phyloP scores from a whole-genome alignment of 2,329 filamentous ascomycete genomes.

The Leptographium procerum region DNA sequence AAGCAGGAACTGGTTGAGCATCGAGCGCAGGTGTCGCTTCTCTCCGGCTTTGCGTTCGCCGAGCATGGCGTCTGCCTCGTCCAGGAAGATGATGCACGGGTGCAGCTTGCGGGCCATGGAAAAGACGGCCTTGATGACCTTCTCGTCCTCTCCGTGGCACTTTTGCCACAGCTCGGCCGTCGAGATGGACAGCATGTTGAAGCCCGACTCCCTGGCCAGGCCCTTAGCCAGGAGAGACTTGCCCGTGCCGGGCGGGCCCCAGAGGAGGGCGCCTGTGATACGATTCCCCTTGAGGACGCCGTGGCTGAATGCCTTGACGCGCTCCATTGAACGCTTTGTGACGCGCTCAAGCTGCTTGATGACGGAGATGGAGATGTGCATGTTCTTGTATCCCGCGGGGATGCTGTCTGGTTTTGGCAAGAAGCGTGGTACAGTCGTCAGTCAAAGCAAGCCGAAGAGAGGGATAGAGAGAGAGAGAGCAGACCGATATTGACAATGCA shows the following conservation, averaged over 20 bases:
- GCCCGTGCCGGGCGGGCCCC: conserved; percentile 92
- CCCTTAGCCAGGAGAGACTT: conserved; percentile 96
- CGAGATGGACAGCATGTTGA: conserved; percentile 97
- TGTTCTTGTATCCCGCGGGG: not conserved
- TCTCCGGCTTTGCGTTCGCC: conserved; percentile 64
- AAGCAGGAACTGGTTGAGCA: conserved; percentile 90
- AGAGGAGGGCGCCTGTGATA: too few relatives aligned
- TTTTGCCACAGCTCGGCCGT: conserved; percentile 95
- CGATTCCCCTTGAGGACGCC: too few relatives aligned
- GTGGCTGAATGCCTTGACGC: too few relatives aligned
- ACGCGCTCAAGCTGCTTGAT: too few relatives aligned
- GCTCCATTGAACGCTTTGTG: conserved; percentile 19
- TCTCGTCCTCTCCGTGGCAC: conserved; percentile 92
- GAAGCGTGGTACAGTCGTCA: not conserved
- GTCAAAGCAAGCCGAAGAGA: too few relatives aligned
- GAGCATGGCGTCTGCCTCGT: conserved; percentile 82
- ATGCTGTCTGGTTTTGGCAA: not conserved
- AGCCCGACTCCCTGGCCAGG: conserved; percentile 87
- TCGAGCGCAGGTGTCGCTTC: conserved; percentile 71
- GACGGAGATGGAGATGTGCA: not conserved
- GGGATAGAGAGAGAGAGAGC: too few relatives aligned
- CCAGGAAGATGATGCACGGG: conserved; percentile 95
- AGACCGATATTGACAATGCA: not conserved
- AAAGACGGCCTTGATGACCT: conserved; percentile 86
- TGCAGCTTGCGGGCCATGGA: conserved; percentile 73